Base-by-base conservation (phyloP, 768 basidiomycete species). In the Tremella fuciformis region DNA sequence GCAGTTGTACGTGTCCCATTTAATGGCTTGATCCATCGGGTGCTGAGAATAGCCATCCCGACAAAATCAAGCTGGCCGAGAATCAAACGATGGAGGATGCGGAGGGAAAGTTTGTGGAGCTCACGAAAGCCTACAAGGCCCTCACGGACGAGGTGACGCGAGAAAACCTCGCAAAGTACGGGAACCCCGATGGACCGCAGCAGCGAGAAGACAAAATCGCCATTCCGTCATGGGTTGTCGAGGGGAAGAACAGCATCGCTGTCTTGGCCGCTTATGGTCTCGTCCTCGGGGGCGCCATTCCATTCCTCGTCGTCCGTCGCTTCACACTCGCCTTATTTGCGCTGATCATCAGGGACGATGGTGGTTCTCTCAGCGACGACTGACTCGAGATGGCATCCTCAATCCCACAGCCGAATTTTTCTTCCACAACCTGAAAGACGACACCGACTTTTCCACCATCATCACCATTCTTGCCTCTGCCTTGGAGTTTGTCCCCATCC, bases 111-210 rank as follows among this genome's bases (percentile, higher is more conserved):
- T 99, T 96, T 76, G 89, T 98, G 19, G 84, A 89, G 19, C 81
- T 99, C 39, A 98, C 96, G 8, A 99, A 98, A 76, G 96, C 96
- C 2, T 99, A 99, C 80, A 99, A 99, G 81, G 79, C 94, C 84
- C 89, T 99, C 22, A 97, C 93, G 0, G 92, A 99, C 77, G 89
- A 90, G 72, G 86, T 84, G 4, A 91, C 91, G 54, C 88, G 92
- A 41, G 85, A 87, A 69, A 99, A 99, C 77, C 85, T 86, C 80
- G 84, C 88, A 65, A 80, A 86, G 38, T 97, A 88, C 64, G 91
- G 92, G 1, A 88, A 99, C 72, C 96, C 96, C 0, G 96, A 99
- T 75, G 96, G 96, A 7, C 87, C 90, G n/a, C 91, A 97, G 73
- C 88, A 91, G 70, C 81, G 93, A 25, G 85, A 88, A 15, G 90